Conservation (phyloP, 1,139 yeast genomes). For the Geotrichum candidum region DNA sequence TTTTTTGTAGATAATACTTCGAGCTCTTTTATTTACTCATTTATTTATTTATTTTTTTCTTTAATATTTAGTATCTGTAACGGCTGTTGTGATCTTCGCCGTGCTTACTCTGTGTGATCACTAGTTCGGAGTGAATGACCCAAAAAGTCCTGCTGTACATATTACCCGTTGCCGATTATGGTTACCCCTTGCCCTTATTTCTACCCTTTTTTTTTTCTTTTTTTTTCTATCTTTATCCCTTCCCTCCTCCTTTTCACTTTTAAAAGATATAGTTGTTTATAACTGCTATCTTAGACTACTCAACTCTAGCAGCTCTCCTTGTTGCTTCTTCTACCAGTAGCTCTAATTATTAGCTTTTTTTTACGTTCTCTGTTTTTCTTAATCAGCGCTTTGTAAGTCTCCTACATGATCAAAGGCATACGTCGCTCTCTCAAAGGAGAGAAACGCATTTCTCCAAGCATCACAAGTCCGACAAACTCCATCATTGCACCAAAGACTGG, state of each 20-base stretch:
- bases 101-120: not conserved
- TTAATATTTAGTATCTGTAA: not conserved
- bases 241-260: not conserved
- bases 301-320: not conserved
- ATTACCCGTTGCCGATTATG: not conserved
- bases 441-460: constrained; percentile 29
- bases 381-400: not conserved
- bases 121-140: not conserved
- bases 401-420: constrained; percentile 27
- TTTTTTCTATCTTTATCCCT: not conserved
- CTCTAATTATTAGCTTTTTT: not conserved
- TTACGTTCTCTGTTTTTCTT: not conserved
- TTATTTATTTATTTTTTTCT: too few species aligned
- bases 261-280: not conserved
- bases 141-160: not conserved
- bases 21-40: not conserved
- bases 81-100: not conserved
- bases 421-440: constrained; percentile 36
- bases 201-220: not conserved
- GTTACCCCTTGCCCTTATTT: not conserved
- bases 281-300: not conserved
- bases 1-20: not conserved
- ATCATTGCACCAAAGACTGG: constrained; percentile 26
- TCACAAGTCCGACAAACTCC: constrained; percentile 12
- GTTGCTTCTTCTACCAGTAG: not conserved